Evolutionary conservation across 352 stramenopile species (phyloP).

Genomic region (Paralagenidium karlingii): DNA sequence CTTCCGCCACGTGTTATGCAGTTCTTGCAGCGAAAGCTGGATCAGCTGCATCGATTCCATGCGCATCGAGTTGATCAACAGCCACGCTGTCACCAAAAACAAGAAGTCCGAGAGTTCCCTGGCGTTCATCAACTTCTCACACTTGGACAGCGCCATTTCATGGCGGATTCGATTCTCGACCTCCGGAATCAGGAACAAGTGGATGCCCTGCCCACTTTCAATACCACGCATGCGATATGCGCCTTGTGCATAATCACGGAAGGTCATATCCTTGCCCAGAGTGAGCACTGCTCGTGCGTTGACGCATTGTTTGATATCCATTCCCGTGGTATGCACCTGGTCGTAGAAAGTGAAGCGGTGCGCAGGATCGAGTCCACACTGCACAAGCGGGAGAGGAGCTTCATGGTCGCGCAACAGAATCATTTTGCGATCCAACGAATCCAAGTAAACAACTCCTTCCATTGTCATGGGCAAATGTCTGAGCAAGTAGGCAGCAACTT

Average conservation of each 20-base stretch:
- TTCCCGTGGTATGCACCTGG: slow-evolving; percentile 89
- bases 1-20: slow-evolving; percentile 98
- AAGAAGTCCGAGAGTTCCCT: slow-evolving; percentile 38
- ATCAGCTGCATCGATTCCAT: slow-evolving; percentile 99
- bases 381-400: slow-evolving; percentile 86
- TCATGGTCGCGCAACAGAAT: slow-evolving; percentile 92
- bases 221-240: slow-evolving; percentile 88
- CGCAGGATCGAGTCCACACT: slow-evolving; percentile 72
- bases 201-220: slow-evolving; percentile 86
- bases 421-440: slow-evolving; percentile 82
- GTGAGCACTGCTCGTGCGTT: slow-evolving; percentile 83
- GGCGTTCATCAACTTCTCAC: not conserved
- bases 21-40: slow-evolving; percentile 94
- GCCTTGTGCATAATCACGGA: slow-evolving; percentile 88
- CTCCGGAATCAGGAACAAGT: slow-evolving; percentile 87
- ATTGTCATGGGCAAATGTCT: slow-evolving; percentile 52
- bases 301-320: slow-evolving; percentile 88
- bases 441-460: slow-evolving; percentile 88
- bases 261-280: slow-evolving; percentile 96
- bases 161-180: slow-evolving; percentile 82
- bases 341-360: slow-evolving; percentile 91
- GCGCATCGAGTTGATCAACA: slow-evolving; percentile 99
- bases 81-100: slow-evolving; percentile 86
- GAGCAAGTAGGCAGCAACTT: slow-evolving; percentile 81
- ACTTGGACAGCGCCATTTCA: slow-evolving; percentile 30